Base-by-base conservation (phyloP, 208 protist genomes). In the Acanthamoeba castellanii region DNA sequence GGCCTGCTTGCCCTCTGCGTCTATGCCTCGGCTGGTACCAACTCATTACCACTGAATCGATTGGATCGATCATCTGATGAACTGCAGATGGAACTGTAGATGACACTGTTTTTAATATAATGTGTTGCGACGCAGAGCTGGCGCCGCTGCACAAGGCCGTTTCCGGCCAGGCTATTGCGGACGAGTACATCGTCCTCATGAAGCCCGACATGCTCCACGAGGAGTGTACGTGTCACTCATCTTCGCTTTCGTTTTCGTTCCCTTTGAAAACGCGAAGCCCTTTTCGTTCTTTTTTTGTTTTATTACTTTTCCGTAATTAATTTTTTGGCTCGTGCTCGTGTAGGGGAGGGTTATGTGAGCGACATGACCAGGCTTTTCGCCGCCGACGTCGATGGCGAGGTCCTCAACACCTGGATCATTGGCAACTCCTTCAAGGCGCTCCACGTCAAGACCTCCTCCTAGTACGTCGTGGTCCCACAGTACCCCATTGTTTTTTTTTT, bases 181-280 rank as follows among this genome's bases (percentile, higher is more conserved):
- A 52, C 34, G 90, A 94, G 70, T 94, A 94, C 90, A 76, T 94
- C 20, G 66, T 94, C 6, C 8, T 94, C 25, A 42, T 94, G 45
- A 76, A 94, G 50, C 45, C 61, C 6, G 66, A 52, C 22, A 47
- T 94, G 37, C 37, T 42, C 37, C 37, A 42, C 37, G 37, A 1
- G 37, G 37, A 42, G 37, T 42, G 37, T 42, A 42, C 37, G 37
- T 42, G 37, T 42, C 37, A 3, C 37, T 42, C 37, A 42, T 22
- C 25, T 52, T 32, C 90, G 34, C 37, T 5, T 9, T 2, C 20
- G 37, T 42, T 42, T 3, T 42, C 3, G 1, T 42, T 42, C 37
- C 1, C 37, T 42, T 42, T 1, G 37, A 42, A 42, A 42, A 42
- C 1, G 37, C 37, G 2, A 42, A 42, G 37, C 37, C 37, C 37